These are phyloP conservation scores for Phialophora verrucosa DNA, from an alignment of 2,329 filamentous ascomycete genomes.

Conservation along the genomic window DNA sequence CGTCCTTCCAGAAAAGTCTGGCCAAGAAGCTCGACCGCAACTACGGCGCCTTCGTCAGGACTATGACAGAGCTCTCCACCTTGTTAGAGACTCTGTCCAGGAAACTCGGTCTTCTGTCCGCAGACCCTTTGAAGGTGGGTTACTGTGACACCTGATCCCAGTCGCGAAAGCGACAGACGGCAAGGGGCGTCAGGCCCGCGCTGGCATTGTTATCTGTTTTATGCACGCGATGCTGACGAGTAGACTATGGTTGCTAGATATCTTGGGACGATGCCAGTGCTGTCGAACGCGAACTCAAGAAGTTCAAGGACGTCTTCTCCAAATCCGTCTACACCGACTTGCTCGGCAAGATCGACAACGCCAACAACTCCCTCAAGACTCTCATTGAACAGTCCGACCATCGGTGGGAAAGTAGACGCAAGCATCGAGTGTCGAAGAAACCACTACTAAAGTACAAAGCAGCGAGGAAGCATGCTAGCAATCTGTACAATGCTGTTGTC, in stretches of 20 bases:
- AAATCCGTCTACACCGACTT: slow-evolving; percentile 32
- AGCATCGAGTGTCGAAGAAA: slow-evolving; percentile 11
- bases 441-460: slow-evolving; percentile 3
- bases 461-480: slow-evolving; percentile 16
- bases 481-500: slow-evolving; percentile 24
- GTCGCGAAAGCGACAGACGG: background rate
- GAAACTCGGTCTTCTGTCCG: slow-evolving; percentile 9
- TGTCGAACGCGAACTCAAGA: slow-evolving; percentile 20
- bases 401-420: slow-evolving; percentile 6
- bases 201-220: background rate
- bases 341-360: slow-evolving; percentile 33
- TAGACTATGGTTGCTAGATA: background rate
- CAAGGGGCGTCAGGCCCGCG: background rate
- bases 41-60: slow-evolving; percentile 30
- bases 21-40: slow-evolving; percentile 22
- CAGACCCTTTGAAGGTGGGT: slow-evolving; percentile 6
- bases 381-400: slow-evolving; percentile 27
- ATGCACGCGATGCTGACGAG: background rate
- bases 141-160: background rate
- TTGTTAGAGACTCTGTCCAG: slow-evolving; percentile 7
- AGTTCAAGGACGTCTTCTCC: slow-evolving; percentile 24
- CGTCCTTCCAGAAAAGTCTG: slow-evolving; percentile 26
- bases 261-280: slow-evolving; percentile 3
- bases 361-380: slow-evolving; percentile 36
- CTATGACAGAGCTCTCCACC: slow-evolving; percentile 32